Conservation (phyloP, 169 alveolate genomes). For the Haemoproteus tartakovskyi region DNA sequence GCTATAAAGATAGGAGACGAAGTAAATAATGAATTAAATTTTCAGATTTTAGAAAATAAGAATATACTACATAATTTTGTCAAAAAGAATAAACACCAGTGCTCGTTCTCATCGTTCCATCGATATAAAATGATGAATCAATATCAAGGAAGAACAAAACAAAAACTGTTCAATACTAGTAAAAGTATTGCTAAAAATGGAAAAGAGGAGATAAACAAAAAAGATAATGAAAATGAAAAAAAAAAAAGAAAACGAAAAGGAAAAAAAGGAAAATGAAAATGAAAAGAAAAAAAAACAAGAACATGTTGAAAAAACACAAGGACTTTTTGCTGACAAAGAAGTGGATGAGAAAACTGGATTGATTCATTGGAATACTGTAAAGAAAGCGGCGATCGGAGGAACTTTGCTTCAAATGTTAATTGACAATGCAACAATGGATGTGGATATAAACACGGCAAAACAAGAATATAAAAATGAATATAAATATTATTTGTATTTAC, state of each 20-base stretch:
- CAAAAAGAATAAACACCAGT: slow-evolving; percentile 26
- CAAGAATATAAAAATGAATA: slow-evolving; percentile 68
- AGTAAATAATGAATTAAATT: slow-evolving; percentile 65
- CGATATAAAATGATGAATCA: slow-evolving; percentile 12
- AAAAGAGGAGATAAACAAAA: background rate
- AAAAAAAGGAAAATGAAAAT: too few relatives aligned
- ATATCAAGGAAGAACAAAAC: slow-evolving; percentile 1
- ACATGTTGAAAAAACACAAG: too few relatives aligned
- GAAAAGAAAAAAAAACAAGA: too few relatives aligned
- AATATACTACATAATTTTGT: slow-evolving; percentile 19
- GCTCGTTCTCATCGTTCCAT: slow-evolving; percentile 40
- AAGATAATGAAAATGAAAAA: too few relatives aligned
- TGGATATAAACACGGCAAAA: slow-evolving; percentile 72
- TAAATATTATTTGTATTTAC: slow-evolving; percentile 40
- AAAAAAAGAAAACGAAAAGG: too few relatives aligned
- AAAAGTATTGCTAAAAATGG: background rate
- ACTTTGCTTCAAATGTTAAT: slow-evolving; percentile 71
- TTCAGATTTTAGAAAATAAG: slow-evolving; percentile 21
- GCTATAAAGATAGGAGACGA: slow-evolving; percentile 80
- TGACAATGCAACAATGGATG: slow-evolving; percentile 72
- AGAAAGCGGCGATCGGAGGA: slow-evolving; percentile 77
- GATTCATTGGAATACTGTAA: slow-evolving; percentile 73
- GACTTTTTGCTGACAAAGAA: slow-evolving; percentile 2
- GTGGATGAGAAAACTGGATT: slow-evolving; percentile 38
- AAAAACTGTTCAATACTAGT: background rate